These are phyloP conservation scores for Curvularia sp. DNA, from an alignment of 2,329 filamentous ascomycete genomes.

Conservation along the genomic window DNA sequence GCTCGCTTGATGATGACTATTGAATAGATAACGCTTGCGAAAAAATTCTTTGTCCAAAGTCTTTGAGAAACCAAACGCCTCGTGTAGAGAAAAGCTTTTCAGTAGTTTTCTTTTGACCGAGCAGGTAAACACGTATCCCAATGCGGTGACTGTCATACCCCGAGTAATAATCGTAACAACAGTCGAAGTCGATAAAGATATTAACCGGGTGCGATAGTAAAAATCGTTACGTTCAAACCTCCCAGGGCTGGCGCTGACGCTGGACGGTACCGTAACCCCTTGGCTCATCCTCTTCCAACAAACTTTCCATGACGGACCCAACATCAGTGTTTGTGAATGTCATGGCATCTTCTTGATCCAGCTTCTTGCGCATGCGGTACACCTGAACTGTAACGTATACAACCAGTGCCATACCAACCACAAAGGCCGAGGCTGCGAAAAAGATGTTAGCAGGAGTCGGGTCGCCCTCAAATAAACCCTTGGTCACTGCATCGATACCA, in stretches of 20 bases:
- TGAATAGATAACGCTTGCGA: neutral
- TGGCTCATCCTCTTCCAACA: slow-evolving; percentile 48
- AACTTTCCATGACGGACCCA: slow-evolving; percentile 61
- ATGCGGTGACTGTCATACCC: neutral
- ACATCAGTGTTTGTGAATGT: slow-evolving; percentile 74
- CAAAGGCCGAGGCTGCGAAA: slow-evolving; percentile 66
- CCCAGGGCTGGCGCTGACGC: slow-evolving; percentile 25
- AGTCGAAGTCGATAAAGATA: neutral
- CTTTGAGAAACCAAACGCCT: neutral
- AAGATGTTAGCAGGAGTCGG: slow-evolving; percentile 78
- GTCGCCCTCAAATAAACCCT: slow-evolving; percentile 72
- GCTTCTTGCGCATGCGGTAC: slow-evolving; percentile 40
- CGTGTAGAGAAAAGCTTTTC: neutral
- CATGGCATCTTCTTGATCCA: slow-evolving; percentile 56
- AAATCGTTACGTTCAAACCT: slow-evolving; percentile 10
- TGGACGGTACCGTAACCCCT: slow-evolving; percentile 37
- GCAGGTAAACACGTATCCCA: neutral
- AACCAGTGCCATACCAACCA: slow-evolving; percentile 70
- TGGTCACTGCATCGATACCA: slow-evolving; percentile 77
- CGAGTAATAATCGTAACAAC: slow-evolving; percentile 3
- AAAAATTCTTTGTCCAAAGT: neutral
- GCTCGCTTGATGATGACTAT: slow-evolving; percentile 10
- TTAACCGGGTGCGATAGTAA: neutral
- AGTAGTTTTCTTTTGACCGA: neutral
- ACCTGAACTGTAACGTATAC: slow-evolving; percentile 44